phyloP scores from a whole-genome alignment of 2,329 filamentous ascomycete genomes.

The Cladophialophora bantiana region DNA sequence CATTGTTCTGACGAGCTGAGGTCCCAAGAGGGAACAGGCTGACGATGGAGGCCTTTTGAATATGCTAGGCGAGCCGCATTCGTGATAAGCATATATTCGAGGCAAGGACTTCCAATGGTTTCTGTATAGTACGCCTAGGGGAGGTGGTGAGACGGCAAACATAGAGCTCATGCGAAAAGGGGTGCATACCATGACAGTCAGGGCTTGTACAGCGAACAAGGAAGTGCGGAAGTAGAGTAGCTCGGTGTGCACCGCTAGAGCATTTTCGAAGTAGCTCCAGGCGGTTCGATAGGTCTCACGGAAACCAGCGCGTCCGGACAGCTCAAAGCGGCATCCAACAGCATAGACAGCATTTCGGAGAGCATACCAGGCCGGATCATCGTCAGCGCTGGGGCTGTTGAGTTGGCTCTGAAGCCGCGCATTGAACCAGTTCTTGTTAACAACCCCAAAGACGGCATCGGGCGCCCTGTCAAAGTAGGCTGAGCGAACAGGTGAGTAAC shows the following conservation, averaged over 20 bases:
- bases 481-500: neutral
- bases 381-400: neutral
- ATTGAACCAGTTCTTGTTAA: slow-evolving; percentile 6
- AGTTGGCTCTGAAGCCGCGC: slow-evolving; percentile 3
- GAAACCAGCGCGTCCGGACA: slow-evolving; percentile 2
- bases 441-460: slow-evolving; percentile 10
- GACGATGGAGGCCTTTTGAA: slow-evolving; percentile 16
- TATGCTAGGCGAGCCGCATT: slow-evolving; percentile 8
- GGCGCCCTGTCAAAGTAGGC: slow-evolving; percentile 15
- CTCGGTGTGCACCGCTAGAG: slow-evolving; percentile 13
- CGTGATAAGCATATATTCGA: slow-evolving; percentile 16
- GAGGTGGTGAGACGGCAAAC: neutral
- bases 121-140: slow-evolving; percentile 17
- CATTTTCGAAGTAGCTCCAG: slow-evolving; percentile 17
- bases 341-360: slow-evolving; percentile 17
- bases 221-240: slow-evolving; percentile 1
- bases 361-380: slow-evolving; percentile 17
- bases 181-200: slow-evolving; percentile 13
- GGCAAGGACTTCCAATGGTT: slow-evolving; percentile 12
- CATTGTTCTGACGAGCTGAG: neutral
- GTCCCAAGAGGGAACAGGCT: neutral
- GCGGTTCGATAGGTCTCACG: slow-evolving; percentile 4
- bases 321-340: slow-evolving; percentile 8
- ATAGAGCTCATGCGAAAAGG: neutral
- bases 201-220: slow-evolving; percentile 10